A percentile compares a stretch with the other conserved stretches of the same genome.
phyloP scores from a whole-genome alignment of 2,329 filamentous ascomycete genomes.

The Fusarium miscanthi region DNA sequence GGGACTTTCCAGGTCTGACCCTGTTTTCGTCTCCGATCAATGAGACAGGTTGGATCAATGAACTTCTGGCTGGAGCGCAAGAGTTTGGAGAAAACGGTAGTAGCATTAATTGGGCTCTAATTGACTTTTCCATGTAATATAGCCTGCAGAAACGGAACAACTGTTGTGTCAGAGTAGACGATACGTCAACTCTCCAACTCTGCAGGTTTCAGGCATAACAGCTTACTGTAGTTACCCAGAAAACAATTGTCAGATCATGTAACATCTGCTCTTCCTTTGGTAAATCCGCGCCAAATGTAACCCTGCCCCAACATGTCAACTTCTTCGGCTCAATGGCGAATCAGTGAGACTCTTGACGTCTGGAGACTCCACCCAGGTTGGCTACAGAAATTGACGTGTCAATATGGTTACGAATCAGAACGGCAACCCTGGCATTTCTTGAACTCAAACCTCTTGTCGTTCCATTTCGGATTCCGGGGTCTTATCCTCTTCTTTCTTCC shows the following conservation, averaged over 20 bases:
- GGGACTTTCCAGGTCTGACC: slow-evolving; percentile 15
- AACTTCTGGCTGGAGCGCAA: not conserved
- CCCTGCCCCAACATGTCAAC: not conserved
- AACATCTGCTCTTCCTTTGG: not conserved
- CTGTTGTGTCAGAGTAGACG: fast-evolving
- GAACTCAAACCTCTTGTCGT: not conserved
- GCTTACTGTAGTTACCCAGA: not conserved
- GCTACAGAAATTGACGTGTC: slow-evolving; percentile 3
- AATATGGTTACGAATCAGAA: not conserved
- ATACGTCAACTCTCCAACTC: not conserved
- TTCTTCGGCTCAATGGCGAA: not conserved
- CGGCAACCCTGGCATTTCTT: not conserved
- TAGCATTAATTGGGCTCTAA: slow-evolving; percentile 17
- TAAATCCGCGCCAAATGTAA: not conserved
- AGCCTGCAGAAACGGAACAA: fast-evolving
- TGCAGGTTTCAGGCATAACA: not conserved
- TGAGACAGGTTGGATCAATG: slow-evolving; percentile 7
- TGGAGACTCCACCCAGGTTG: not conserved
- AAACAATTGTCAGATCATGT: not conserved
- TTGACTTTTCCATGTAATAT: slow-evolving; percentile 7
- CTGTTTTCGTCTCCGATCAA: slow-evolving; percentile 12
- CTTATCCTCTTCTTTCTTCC: not conserved
- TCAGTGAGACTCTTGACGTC: not conserved
- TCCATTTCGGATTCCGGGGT: not conserved
- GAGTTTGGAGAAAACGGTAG: slow-evolving; percentile 14